Conservation (phyloP, 2,329 filamentous ascomycete species). For the Fusarium sp. region DNA sequence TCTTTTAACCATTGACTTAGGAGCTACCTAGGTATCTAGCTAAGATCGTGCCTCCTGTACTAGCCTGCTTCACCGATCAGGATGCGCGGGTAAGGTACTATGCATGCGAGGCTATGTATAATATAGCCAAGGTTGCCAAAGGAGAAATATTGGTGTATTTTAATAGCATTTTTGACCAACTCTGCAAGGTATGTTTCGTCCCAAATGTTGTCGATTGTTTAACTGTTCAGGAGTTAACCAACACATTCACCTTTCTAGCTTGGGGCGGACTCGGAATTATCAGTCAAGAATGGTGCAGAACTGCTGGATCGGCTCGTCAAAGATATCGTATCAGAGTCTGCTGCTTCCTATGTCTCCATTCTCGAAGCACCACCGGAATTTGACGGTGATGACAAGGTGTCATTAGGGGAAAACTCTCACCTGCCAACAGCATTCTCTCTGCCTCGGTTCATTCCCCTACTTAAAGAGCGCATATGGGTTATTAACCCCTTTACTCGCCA, state of each 20-base stretch:
- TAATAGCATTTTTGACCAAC: conserved; percentile 97
- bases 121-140: conserved; percentile 99
- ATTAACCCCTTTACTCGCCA: conserved; percentile 95
- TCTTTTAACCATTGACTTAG: conserved; percentile 60
- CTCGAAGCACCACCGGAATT: conserved; percentile 72
- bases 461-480: conserved; percentile 95
- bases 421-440: conserved; percentile 93
- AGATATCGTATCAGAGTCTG: conserved; percentile 95
- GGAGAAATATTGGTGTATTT: conserved; percentile 98
- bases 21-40: conserved; percentile 93
- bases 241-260: conserved; percentile 68
- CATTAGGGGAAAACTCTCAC: conserved; percentile 63
- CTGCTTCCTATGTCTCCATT: conserved; percentile 93
- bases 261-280: conserved; percentile 94
- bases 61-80: conserved; percentile 98
- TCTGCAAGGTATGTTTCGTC: conserved; percentile 81
- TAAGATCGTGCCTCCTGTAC: conserved; percentile 94
- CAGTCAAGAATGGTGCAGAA: conserved; percentile 98
- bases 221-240: not conserved
- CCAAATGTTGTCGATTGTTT: not conserved
- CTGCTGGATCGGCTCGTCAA: conserved; percentile 94
- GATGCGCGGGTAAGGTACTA: conserved; percentile 98
- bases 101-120: conserved; percentile 99
- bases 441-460: conserved; percentile 88
- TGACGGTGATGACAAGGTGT: conserved; percentile 62